phyloP scores from a whole-genome alignment of 192 early-diverging fungal genomes.

The Umbelopsis sp. region DNA sequence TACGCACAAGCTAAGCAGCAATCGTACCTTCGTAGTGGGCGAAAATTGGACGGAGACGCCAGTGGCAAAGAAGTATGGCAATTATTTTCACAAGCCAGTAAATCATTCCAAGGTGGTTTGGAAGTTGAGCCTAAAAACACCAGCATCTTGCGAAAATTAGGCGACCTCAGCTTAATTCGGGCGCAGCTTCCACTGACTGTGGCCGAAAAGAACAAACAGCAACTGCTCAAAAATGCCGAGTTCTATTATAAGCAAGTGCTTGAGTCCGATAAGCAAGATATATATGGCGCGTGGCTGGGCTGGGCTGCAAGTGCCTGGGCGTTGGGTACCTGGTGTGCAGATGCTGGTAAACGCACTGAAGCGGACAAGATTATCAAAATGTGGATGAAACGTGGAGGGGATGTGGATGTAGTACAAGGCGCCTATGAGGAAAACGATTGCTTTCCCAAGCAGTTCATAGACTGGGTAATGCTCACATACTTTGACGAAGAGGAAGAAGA shows the following conservation, averaged over 20 bases:
- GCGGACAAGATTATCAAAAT: constrained; percentile 68
- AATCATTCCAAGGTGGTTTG: constrained; percentile 47
- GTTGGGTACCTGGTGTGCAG: constrained; percentile 50
- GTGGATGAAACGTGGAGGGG: constrained; percentile 57
- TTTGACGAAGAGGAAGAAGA: constrained; percentile 31
- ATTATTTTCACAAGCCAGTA: constrained; percentile 44
- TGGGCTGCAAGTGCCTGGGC: constrained; percentile 50
- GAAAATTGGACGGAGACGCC: constrained; percentile 14
- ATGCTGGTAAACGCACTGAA: constrained; percentile 54
- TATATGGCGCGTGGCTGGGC: constrained; percentile 45
- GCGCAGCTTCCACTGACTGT: constrained; percentile 43
- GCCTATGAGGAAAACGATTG: constrained; percentile 30
- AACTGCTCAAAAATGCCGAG: constrained; percentile 54
- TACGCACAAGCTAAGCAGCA: constrained; percentile 44
- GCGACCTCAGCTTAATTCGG: constrained; percentile 49
- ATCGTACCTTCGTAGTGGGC: constrained; percentile 10
- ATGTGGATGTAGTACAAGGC: constrained; percentile 24
- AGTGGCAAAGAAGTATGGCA: constrained; percentile 39
- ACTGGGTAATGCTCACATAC: constrained; percentile 28
- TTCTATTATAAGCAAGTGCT: constrained; percentile 55
- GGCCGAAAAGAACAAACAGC: constrained; percentile 44
- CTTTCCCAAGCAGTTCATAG: constrained; percentile 31
- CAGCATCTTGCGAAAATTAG: constrained; percentile 54
- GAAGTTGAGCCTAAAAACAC: constrained; percentile 52
- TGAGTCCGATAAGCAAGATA: constrained; percentile 43